Evolutionary conservation across 2,329 filamentous ascomycete genomes (phyloP).

Genomic region (Metarhizium humberi): DNA sequence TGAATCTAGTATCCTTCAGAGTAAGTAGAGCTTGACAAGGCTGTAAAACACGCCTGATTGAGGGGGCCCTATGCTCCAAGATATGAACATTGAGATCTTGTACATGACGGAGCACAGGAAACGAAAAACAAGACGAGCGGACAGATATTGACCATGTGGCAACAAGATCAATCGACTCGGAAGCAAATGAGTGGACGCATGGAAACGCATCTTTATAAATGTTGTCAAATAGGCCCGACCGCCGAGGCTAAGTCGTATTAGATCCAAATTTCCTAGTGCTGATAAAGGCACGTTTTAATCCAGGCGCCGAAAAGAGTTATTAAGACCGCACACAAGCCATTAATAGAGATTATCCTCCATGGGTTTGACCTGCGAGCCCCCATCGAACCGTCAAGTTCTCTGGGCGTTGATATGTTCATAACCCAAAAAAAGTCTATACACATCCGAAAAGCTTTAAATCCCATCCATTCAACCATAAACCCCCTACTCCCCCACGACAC

Average conservation of each 20-base stretch:
- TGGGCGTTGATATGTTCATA: slow-evolving; percentile 24
- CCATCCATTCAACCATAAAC: slow-evolving; percentile 18
- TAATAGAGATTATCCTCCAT: slow-evolving; percentile 1
- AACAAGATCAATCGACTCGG: not conserved
- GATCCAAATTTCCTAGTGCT: slow-evolving; percentile 16
- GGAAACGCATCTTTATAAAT: slow-evolving; percentile 14
- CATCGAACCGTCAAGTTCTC: not conserved
- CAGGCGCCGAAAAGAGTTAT: slow-evolving; percentile 7
- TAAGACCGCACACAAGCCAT: slow-evolving; percentile 6
- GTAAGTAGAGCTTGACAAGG: not conserved
- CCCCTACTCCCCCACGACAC: slow-evolving; percentile 13
- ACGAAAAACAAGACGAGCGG: not conserved
- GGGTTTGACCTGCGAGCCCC: slow-evolving; percentile 1
- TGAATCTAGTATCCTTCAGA: not conserved
- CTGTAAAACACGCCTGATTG: not conserved
- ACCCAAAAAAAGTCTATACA: slow-evolving; percentile 25
- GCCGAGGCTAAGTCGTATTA: slow-evolving; percentile 14
- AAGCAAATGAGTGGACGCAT: slow-evolving; percentile 1
- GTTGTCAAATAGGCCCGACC: slow-evolving; percentile 11
- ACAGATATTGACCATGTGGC: not conserved
- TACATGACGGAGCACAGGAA: not conserved
- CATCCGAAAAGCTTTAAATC: slow-evolving; percentile 14
- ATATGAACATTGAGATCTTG: not conserved
- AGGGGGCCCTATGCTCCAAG: not conserved
- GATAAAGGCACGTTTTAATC: slow-evolving; percentile 23